Conservation (phyloP, 1,139 yeast genomes). For the Entelexis paramagnoliae region DNA sequence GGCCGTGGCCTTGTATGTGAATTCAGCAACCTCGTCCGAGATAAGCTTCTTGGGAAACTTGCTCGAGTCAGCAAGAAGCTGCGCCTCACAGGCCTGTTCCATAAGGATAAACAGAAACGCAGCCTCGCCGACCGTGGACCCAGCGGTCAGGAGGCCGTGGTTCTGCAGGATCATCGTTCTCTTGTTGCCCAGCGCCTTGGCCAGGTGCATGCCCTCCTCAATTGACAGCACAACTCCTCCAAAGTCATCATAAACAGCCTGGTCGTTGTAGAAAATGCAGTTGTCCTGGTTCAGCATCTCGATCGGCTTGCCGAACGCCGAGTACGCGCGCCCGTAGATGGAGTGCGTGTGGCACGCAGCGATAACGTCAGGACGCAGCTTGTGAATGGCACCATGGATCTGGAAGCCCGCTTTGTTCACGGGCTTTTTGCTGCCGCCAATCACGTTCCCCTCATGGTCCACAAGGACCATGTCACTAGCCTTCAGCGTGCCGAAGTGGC, state of each 20-base stretch:
- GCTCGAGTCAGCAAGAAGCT: constrained; percentile 50
- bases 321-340: constrained; percentile 61
- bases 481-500: constrained; percentile 57
- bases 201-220: constrained; percentile 61
- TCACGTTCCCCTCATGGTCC: constrained; percentile 57
- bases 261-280: constrained; percentile 56
- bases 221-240: constrained; percentile 73
- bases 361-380: constrained; percentile 64
- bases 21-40: constrained; percentile 60
- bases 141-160: constrained; percentile 72
- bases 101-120: constrained; percentile 58
- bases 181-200: constrained; percentile 53
- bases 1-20: constrained; percentile 49
- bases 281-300: constrained; percentile 77
- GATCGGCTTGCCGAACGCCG: constrained; percentile 57
- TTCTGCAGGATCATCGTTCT: constrained; percentile 61
- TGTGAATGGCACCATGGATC: constrained; percentile 67
- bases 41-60: constrained; percentile 33
- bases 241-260: constrained; percentile 55
- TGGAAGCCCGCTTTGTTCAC: constrained; percentile 74
- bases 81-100: constrained; percentile 66
- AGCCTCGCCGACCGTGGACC: constrained; percentile 72
- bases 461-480: constrained; percentile 71
- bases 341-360: constrained; percentile 83
- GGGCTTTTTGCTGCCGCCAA: constrained; percentile 57